Percentiles rank a stretch among this genome's conserved stretches.
Evolutionary conservation across 495 filamentous ascomycete species (phyloP).

Genomic region (Durotheca rogersii): DNA sequence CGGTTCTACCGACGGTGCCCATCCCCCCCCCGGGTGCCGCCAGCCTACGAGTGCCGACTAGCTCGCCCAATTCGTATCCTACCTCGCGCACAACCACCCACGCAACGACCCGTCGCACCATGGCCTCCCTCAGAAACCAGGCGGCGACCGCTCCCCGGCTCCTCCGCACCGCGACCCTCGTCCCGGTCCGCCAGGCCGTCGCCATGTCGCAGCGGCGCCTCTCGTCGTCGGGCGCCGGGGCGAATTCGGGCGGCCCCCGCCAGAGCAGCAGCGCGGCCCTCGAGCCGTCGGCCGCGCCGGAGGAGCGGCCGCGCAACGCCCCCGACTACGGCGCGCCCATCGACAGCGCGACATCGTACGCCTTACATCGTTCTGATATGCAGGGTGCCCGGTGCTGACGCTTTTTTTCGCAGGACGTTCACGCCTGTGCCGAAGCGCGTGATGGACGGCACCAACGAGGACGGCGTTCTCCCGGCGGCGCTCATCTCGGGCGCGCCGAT

Average conservation of each 20-base stretch:
- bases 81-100: neutral
- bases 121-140: slow-evolving; percentile 47
- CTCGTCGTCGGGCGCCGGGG: slow-evolving; percentile 42
- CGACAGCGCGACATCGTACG: slow-evolving; percentile 80
- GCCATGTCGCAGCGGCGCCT: slow-evolving; percentile 48
- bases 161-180: slow-evolving; percentile 45
- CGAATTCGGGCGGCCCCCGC: slow-evolving; percentile 32
- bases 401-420: slow-evolving; percentile 60
- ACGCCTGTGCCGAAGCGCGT: slow-evolving; percentile 85
- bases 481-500: slow-evolving; percentile 89
- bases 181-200: slow-evolving; percentile 37
- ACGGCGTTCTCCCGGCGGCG: slow-evolving; percentile 70
- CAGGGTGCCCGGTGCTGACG: slow-evolving; percentile 5
- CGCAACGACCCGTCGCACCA: no score
- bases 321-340: slow-evolving; percentile 77
- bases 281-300: slow-evolving; percentile 29
- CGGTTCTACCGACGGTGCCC: no score
- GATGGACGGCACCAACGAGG: slow-evolving; percentile 88
- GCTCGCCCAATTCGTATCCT: neutral
- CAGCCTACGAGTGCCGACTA: no score
- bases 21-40: no score
- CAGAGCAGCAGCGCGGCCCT: no score
- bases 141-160: slow-evolving; percentile 46
- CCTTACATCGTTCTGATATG: neutral
- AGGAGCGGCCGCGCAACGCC: slow-evolving; percentile 55